A percentile compares a stretch with the other conserved stretches of the same genome.
phyloP scores from a whole-genome alignment of 1,139 yeast genomes.

The Suhomyces ambrosiae region DNA sequence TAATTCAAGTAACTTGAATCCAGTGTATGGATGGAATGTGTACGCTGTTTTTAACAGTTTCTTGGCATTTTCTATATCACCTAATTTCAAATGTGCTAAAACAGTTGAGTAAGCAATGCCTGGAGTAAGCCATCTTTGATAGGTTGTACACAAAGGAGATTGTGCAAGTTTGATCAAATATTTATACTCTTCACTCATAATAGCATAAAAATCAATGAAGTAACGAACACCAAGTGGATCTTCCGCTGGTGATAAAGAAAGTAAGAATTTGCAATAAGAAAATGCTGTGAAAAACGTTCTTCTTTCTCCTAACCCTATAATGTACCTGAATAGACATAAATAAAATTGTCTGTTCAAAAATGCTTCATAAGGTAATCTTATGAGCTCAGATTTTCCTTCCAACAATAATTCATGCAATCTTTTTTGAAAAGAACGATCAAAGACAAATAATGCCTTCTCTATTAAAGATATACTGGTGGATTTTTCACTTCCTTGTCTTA shows the following conservation, averaged over 20 bases:
- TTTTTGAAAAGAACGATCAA: constrained; percentile 60
- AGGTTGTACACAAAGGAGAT: constrained; percentile 58
- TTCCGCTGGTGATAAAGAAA: constrained; percentile 71
- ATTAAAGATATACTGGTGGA: constrained; percentile 69
- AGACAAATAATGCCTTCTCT: constrained; percentile 76
- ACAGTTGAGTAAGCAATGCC: constrained; percentile 70
- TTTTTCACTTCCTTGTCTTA: constrained; percentile 75
- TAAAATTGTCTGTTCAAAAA: constrained; percentile 79
- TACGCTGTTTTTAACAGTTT: constrained; percentile 53
- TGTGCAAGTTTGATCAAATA: constrained; percentile 59
- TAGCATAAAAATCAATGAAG: constrained; percentile 78
- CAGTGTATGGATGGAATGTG: constrained; percentile 60
- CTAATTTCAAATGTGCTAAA: constrained; percentile 54
- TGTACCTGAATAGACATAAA: constrained; percentile 70
- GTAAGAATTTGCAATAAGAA: constrained; percentile 67
- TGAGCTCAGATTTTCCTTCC: constrained; percentile 57
- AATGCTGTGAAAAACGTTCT: constrained; percentile 80
- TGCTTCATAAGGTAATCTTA: constrained; percentile 74
- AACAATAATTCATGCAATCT: constrained; percentile 46
- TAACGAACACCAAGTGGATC: constrained; percentile 87
- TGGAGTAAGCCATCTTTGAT: constrained; percentile 71
- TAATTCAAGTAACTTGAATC: constrained; percentile 49
- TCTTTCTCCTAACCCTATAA: constrained; percentile 70
- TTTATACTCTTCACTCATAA: constrained; percentile 64
- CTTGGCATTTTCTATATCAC: constrained; percentile 47